A percentile compares a stretch with the other conserved stretches of the same genome.
phyloP scores from a whole-genome alignment of 2,329 filamentous ascomycete genomes.

The Verticillium longisporum region DNA sequence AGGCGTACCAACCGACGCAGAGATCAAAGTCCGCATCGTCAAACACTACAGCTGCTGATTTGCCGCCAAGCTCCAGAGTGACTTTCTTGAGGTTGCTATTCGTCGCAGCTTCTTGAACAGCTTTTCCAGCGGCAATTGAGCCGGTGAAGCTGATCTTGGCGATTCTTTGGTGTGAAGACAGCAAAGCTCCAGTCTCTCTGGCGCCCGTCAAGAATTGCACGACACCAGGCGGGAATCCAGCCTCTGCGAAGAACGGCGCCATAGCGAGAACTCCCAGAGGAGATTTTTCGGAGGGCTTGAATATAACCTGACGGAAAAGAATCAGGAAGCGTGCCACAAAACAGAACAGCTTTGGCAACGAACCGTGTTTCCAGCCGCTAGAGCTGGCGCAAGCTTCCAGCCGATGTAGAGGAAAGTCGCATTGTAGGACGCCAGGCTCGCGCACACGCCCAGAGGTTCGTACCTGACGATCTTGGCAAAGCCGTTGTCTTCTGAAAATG shows the following conservation, averaged over 20 bases:
- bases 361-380: constrained; percentile 64
- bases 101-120: constrained; percentile 64
- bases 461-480: constrained; percentile 65
- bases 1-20: constrained; percentile 52
- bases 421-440: constrained; percentile 15
- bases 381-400: constrained; percentile 2
- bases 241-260: constrained; percentile 52
- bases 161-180: constrained; percentile 56
- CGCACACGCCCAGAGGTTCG: constrained; percentile 73
- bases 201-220: constrained; percentile 10
- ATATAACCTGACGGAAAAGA: constrained; percentile 46
- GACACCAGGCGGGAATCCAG: constrained; percentile 12
- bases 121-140: constrained; percentile 57
- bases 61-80: constrained; percentile 37
- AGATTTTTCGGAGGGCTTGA: constrained; percentile 81
- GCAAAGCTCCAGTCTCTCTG: constrained; percentile 54
- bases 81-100: constrained; percentile 37
- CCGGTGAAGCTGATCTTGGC: constrained; percentile 71
- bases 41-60: constrained; percentile 36
- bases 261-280: constrained; percentile 74
- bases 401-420: constrained; percentile 56
- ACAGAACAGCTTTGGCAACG: constrained; percentile 36
- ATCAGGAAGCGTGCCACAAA: neutral
- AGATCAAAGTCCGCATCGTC: constrained; percentile 43
- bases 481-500: constrained; percentile 57